Base-by-base conservation (phyloP, 164 flowering plant species). In the Umbilicus rupestris region DNA sequence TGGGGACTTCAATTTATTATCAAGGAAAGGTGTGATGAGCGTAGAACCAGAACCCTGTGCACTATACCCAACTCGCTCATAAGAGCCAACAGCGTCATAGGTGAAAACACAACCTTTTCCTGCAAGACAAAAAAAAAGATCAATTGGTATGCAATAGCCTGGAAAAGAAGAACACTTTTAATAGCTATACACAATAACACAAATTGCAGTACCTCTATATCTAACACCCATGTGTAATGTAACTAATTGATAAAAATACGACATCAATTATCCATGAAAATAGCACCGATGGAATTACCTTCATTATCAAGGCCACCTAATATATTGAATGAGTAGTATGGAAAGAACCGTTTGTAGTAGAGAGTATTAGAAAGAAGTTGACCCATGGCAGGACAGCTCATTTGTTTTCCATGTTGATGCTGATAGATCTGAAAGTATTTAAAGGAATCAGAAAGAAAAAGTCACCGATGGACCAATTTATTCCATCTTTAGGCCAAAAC, bases 301-400 rank as follows among this genome's bases (percentile, higher is more conserved):
- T 91, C 93, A 75, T 37, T 81, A 69, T 91, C 98, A 68, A 94
- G 96, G 66, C 98, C 98, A 59, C 95, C 98, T 58, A 94, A 72
- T 69, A 94, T 97, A 77, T 94, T 94, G 75, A 91, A 94, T 20
- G 99, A 74, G 76, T 94, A 94, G 67, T 91, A 94, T 5, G 99
- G 97, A 71, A 94, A 94, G 84, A 94, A 94, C 24, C 99, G 88
- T 62, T 94, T 94, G 82, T 85, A 94, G 77, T 94, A 94, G 19
- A 94, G 86, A 22, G 99, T 94, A 75, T 91, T 94, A 5, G 97
- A 91, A 22, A 94, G 95, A 44, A 91, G 82, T 72, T 92, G 97
- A 64, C 83, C 97, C 97, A 95, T 91, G 39, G 89, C 99, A 71
- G 99, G 97, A 75, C 97, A 94, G 81, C 97, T 94, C 96, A 94